Base-by-base conservation (phyloP, 2,329 filamentous ascomycete genomes). In the Fusarium floridanum region DNA sequence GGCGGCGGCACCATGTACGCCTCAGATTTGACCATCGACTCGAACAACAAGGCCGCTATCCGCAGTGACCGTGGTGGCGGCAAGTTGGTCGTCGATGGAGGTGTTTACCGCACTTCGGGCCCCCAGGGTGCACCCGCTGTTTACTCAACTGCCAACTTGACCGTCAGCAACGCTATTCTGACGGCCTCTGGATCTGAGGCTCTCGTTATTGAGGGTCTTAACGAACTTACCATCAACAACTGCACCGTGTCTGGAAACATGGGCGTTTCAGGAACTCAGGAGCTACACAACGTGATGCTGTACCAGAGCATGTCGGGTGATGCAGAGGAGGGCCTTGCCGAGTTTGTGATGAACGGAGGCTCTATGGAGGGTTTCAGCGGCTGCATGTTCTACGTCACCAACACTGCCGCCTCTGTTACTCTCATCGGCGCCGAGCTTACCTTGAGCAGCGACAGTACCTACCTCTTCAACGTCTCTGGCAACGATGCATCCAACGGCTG, bases 231-330 rank as follows among this genome's bases (percentile, higher is more conserved):
- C 29, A 68, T 71, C 56, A 71, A 68, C 55, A 64, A 71, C 56
- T 71, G 68, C 61, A 68, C 61, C 3, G 68, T 71, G 6, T 65
- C 68, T 5, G 68, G 68, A 36, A 71, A 71, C 9, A 71, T 71
- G 68, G 45, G 61, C 12, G 48, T 53, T 10, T 68, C 56, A 0
- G 68, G 68, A 16, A 71, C 68, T 4, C 61, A 71, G 22, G 29
- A 71, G 41, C 66, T 71, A 1, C 68, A 71, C 61, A 71, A 71
- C n/a, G 68, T 71, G 3, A 71, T 71, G 68, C 29, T 71, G 5
- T 71, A 71, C 41, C 66, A 68, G 66, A 71, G 66, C 57, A 71
- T 71, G 68, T 71, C 68, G 11, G 68, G 68, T 8, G 68, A 71
- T 11, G 68, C 68, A n/a, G 65, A 71, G 55, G 65, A 68, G 7